Conservation (phyloP, 306 rosid genomes). For the Mucuna pruriens region DNA sequence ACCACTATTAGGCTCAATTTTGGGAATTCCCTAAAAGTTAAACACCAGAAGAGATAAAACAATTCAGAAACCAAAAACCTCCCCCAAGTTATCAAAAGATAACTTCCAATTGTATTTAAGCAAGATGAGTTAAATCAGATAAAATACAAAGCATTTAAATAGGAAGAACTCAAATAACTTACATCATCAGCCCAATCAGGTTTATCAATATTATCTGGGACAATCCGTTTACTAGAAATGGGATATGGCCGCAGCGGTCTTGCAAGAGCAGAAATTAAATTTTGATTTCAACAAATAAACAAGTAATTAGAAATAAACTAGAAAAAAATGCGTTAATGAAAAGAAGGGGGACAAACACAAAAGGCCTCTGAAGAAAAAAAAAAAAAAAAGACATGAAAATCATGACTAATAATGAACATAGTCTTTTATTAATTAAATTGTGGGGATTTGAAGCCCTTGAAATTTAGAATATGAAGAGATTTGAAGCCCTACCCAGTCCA, state of each 20-base stretch:
- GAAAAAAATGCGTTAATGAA: neutral
- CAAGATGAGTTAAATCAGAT: constrained; percentile 20
- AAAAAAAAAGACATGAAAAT: neutral
- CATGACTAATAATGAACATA: neutral
- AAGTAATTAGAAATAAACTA: neutral
- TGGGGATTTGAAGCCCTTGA: neutral
- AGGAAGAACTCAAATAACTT: constrained; percentile 47
- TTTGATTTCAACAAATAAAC: constrained; percentile 21
- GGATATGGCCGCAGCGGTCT: constrained; percentile 87
- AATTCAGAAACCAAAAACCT: constrained; percentile 31
- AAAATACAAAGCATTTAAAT: neutral
- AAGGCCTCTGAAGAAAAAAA: neutral
- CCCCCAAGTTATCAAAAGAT: constrained; percentile 22
- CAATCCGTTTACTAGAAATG: constrained; percentile 60
- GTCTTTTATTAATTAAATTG: constrained; percentile 6
- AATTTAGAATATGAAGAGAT: neutral
- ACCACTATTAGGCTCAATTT: constrained; percentile 80
- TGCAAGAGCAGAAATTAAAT: constrained; percentile 38
- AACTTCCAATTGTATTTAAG: neutral
- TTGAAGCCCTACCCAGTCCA: constrained; percentile 83
- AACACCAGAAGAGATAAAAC: constrained; percentile 26
- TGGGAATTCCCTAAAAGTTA: constrained; percentile 74
- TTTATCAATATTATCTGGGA: constrained; percentile 72
- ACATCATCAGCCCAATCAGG: constrained; percentile 97
- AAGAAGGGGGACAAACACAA: neutral